A percentile compares a stretch with the other conserved stretches of the same genome.
These are phyloP conservation scores for Haplosporangium gracile DNA, from an alignment of 192 early-diverging fungal genomes.

Conservation along the genomic window DNA sequence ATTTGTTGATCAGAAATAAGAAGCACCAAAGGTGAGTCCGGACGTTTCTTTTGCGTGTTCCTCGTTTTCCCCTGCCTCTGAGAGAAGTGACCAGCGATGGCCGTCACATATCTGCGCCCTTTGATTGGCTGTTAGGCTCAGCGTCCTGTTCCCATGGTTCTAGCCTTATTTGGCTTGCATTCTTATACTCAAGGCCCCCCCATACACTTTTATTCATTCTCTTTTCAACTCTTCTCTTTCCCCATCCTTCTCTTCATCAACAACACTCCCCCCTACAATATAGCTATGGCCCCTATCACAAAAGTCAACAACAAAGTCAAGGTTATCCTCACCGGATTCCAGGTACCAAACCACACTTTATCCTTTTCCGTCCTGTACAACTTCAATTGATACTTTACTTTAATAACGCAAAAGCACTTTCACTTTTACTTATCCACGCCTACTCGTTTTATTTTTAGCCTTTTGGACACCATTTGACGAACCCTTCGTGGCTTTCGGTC, in stretches of 20 bases:
- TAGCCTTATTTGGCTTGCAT: background rate
- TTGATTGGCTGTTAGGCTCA: background rate
- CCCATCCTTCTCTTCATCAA: background rate
- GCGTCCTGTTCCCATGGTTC: background rate
- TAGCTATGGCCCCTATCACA: conserved; percentile 40
- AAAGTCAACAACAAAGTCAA: conserved; percentile 38
- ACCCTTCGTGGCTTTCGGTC: conserved; percentile 51
- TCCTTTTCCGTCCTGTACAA: background rate
- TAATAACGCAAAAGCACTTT: too few relatives aligned
- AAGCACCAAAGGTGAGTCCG: background rate
- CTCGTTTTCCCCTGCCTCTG: background rate
- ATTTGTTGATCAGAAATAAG: background rate
- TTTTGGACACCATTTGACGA: conserved; percentile 38
- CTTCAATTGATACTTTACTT: background rate
- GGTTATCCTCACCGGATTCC: conserved; percentile 51
- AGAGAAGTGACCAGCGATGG: too few relatives aligned
- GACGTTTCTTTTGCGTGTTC: background rate
- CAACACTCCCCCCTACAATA: background rate
- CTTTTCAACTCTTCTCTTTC: background rate
- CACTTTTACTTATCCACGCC: background rate
- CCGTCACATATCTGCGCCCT: too few relatives aligned
- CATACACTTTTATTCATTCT: too few relatives aligned
- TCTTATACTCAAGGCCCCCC: too few relatives aligned
- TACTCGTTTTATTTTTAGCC: conserved; percentile 14
- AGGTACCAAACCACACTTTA: conserved; percentile 17